phyloP scores from a whole-genome alignment of 257 asterid species.

The Solanum tarapatanum region DNA sequence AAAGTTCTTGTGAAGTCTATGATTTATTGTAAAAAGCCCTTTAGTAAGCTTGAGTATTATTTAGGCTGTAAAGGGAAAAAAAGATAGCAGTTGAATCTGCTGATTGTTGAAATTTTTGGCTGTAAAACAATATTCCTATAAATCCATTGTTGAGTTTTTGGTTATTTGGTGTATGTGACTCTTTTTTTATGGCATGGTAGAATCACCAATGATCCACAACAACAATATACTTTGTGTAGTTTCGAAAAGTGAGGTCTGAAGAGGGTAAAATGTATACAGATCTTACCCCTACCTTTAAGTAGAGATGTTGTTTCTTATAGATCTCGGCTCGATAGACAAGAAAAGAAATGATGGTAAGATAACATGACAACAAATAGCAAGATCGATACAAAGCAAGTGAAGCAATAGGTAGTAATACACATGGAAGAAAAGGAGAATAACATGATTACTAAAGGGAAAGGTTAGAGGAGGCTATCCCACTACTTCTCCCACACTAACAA shows the following conservation, averaged over 20 bases:
- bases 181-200: background rate
- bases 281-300: background rate
- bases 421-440: background rate
- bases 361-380: background rate
- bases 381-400: background rate
- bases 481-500: background rate
- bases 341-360: background rate
- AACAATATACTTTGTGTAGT: background rate
- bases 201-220: background rate
- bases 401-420: background rate
- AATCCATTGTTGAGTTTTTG: background rate
- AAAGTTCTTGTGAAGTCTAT: background rate
- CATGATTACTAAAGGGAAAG: background rate
- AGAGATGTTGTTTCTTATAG: background rate
- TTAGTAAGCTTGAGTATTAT: background rate
- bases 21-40: background rate
- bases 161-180: background rate
- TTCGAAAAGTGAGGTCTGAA: accelerated
- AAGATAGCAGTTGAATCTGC: background rate
- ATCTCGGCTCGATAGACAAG: background rate
- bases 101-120: background rate
- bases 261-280: background rate
- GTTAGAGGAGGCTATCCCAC: background rate
- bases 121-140: background rate
- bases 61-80: background rate